A percentile compares a stretch with the other conserved stretches of the same genome.
phyloP scores from a whole-genome alignment of 306 rosid genomes.

The Hylodesmum podocarpum region DNA sequence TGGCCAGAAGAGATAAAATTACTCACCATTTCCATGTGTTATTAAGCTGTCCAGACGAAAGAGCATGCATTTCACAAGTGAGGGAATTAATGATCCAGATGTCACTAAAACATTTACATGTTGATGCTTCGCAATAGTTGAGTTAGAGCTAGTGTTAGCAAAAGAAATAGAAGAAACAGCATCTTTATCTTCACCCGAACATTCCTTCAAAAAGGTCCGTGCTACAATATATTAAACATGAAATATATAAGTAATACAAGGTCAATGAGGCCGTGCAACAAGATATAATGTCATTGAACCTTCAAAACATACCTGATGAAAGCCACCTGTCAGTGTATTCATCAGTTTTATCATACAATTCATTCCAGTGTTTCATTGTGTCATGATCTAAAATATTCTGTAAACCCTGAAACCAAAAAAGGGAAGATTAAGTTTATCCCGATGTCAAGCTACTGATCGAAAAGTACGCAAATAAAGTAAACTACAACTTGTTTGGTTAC shows the following conservation, averaged over 20 bases:
- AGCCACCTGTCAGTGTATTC: constrained; percentile 89
- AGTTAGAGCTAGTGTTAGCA: constrained; percentile 43
- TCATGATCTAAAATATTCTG: constrained; percentile 58
- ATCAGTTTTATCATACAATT: constrained; percentile 78
- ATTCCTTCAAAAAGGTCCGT: constrained; percentile 69
- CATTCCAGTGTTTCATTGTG: constrained; percentile 59
- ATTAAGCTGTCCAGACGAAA: constrained; percentile 66
- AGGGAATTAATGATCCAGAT: constrained; percentile 87
- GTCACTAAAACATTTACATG: constrained; percentile 78
- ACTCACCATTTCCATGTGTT: constrained; percentile 72
- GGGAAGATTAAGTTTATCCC: constrained; percentile 20
- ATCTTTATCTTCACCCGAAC: constrained; percentile 48
- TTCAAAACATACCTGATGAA: constrained; percentile 68
- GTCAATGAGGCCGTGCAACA: constrained; percentile 17
- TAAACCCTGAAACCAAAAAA: constrained; percentile 64
- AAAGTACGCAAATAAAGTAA: constrained; percentile 15
- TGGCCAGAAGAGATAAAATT: constrained; percentile 9
- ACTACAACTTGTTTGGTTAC: constrained; percentile 3
- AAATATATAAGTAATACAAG: constrained; percentile 7
- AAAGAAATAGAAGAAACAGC: constrained; percentile 41
- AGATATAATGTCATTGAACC: background rate
- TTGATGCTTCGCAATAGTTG: constrained; percentile 43
- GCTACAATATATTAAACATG: constrained; percentile 51
- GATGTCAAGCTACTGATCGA: constrained; percentile 12
- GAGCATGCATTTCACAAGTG: constrained; percentile 89